phyloP scores from a whole-genome alignment of 148 eudicot genomes.

The Pouteria glomerata region DNA sequence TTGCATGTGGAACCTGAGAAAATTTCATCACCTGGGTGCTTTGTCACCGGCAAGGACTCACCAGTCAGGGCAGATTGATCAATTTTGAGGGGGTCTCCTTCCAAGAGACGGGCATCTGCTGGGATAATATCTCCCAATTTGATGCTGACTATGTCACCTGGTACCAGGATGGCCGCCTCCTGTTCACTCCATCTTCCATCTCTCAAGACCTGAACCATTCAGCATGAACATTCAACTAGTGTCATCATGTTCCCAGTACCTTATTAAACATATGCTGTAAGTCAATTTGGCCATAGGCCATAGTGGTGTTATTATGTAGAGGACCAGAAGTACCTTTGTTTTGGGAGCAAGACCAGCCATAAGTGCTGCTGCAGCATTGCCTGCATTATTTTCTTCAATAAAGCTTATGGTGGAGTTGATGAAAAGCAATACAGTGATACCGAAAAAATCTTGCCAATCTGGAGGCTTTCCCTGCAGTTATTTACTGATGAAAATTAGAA shows the following conservation, averaged over 20 bases:
- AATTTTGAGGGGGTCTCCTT: conserved; percentile 71
- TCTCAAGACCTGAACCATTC: conserved; percentile 37
- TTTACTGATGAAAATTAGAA: background rate
- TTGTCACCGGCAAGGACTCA: conserved; percentile 78
- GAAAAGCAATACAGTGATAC: conserved; percentile 47
- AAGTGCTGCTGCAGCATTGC: conserved; percentile 78
- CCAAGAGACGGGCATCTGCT: conserved; percentile 77
- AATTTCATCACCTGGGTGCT: conserved; percentile 55
- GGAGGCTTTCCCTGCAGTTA: conserved; percentile 59
- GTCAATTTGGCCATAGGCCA: background rate
- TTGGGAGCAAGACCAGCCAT: conserved; percentile 93
- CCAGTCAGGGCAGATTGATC: conserved; percentile 91
- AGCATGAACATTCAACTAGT: background rate
- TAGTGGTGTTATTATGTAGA: background rate
- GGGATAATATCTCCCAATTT: conserved; percentile 78
- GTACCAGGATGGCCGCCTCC: conserved; percentile 66
- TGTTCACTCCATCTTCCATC: conserved; percentile 65
- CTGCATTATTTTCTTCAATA: conserved; percentile 76
- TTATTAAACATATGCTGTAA: background rate
- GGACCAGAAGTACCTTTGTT: conserved; percentile 41
- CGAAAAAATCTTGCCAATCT: conserved; percentile 83
- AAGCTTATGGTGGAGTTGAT: conserved; percentile 84
- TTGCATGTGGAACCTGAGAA: conserved; percentile 86
- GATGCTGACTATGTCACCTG: conserved; percentile 71
- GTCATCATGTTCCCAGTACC: background rate